phyloP scores from a whole-genome alignment of 441 rosid species.

The Erodium texanum region DNA sequence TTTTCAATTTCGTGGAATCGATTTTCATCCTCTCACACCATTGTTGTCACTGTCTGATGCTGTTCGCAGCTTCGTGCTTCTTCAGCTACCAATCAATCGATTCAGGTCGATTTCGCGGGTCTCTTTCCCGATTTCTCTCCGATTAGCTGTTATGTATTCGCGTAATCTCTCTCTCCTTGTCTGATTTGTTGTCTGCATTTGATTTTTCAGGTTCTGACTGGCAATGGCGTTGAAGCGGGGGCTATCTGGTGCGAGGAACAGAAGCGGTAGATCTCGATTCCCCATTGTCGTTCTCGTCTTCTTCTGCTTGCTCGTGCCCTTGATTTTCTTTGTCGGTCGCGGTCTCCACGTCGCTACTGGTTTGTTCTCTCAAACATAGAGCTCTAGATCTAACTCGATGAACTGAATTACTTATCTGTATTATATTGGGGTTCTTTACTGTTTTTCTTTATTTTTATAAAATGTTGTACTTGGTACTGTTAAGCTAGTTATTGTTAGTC shows the following conservation, averaged over 20 bases:
- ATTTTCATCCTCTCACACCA: too few relatives aligned
- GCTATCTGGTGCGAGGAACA: conserved; percentile 32
- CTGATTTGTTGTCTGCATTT: background rate
- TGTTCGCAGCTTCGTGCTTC: too few relatives aligned
- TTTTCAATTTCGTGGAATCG: too few relatives aligned
- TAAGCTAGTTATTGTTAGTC: too few relatives aligned
- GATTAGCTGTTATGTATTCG: background rate
- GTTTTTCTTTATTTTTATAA: background rate
- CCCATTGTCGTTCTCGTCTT: conserved; percentile 37
- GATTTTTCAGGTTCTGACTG: conserved; percentile 20
- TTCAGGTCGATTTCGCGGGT: too few relatives aligned
- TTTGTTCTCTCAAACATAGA: conserved; percentile 18
- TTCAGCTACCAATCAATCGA: too few relatives aligned
- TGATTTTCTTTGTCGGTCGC: conserved; percentile 59
- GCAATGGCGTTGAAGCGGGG: conserved; percentile 79
- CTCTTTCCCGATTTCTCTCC: background rate
- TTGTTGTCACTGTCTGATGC: too few relatives aligned
- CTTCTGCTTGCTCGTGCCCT: conserved; percentile 52
- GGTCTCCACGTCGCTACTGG: conserved; percentile 49
- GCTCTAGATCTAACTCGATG: background rate
- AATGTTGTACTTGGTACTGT: too few relatives aligned
- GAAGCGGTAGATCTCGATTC: conserved; percentile 50
- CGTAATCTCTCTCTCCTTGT: background rate
- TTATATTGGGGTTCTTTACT: background rate
- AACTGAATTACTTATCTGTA: background rate